A percentile compares a stretch with the other conserved stretches of the same genome.
These are phyloP conservation scores for Schwanniomyces polymorphus DNA, from an alignment of 805 yeast genomes.

Conservation along the genomic window DNA sequence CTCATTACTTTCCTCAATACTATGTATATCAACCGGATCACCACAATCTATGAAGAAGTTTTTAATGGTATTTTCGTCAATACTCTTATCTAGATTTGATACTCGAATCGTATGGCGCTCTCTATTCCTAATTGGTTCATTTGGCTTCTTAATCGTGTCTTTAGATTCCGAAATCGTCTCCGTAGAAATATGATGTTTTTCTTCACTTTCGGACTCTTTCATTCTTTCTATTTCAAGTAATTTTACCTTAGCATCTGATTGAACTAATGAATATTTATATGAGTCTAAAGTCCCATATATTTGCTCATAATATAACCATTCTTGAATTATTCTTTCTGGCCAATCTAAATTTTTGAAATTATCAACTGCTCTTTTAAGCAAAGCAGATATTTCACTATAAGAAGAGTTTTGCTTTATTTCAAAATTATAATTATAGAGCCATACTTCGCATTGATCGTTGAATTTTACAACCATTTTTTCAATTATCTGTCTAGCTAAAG, in stretches of 20 bases:
- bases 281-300: conserved; percentile 27
- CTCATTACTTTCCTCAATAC: conserved; percentile 11
- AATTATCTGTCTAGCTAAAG: conserved; percentile 23
- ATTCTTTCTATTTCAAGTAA: conserved; percentile 1
- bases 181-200: background rate
- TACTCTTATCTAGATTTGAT: conserved; percentile 40
- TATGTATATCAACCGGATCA: conserved; percentile 34
- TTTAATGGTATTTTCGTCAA: conserved; percentile 38
- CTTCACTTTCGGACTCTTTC: background rate
- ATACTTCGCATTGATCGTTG: conserved; percentile 40
- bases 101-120: conserved; percentile 63
- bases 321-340: conserved; percentile 52
- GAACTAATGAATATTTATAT: conserved; percentile 19
- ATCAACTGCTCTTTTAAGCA: conserved; percentile 33
- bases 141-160: conserved; percentile 6
- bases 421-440: conserved; percentile 47
- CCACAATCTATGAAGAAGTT: conserved; percentile 66
- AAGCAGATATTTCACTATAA: conserved; percentile 14
- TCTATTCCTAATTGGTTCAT: conserved; percentile 44
- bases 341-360: conserved; percentile 37
- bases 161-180: background rate
- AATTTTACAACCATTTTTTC: conserved; percentile 22
- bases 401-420: conserved; percentile 29
- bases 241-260: conserved; percentile 2
- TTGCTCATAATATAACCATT: conserved; percentile 38